A percentile compares a stretch with the other conserved stretches of the same genome.
phyloP scores from a whole-genome alignment of 2,329 filamentous ascomycete species.

The Microdochium paspali region DNA sequence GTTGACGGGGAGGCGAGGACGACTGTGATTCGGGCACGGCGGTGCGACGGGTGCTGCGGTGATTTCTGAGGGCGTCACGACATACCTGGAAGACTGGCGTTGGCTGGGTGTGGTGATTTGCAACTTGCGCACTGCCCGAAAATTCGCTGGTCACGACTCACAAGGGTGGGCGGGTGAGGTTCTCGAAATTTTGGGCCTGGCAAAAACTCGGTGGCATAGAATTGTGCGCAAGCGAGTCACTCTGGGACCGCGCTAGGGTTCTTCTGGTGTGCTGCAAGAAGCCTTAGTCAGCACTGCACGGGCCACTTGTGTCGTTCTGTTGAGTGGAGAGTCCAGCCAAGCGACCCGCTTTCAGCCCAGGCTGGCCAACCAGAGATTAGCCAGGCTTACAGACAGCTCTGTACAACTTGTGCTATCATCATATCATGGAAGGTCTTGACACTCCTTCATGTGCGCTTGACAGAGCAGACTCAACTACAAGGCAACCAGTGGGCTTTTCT shows the following conservation, averaged over 20 bases:
- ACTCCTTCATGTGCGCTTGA: too few relatives aligned
- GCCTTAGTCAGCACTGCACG: neutral
- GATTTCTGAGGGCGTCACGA: neutral
- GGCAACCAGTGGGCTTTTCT: too few relatives aligned
- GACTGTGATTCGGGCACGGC: neutral
- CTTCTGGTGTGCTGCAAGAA: neutral
- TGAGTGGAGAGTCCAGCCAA: too few relatives aligned
- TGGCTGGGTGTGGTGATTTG: constrained; percentile 1
- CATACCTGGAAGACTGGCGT: constrained; percentile 1
- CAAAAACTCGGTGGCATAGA: neutral
- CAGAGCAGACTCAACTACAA: too few relatives aligned
- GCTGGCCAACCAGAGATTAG: too few relatives aligned
- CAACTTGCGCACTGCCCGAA: neutral
- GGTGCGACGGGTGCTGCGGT: neutral
- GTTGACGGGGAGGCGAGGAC: neutral
- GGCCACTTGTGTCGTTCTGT: neutral
- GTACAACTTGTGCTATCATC: too few relatives aligned
- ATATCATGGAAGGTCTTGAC: too few relatives aligned
- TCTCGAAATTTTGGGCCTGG: neutral
- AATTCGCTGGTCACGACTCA: neutral
- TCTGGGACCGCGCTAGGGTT: neutral
- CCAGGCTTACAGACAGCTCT: too few relatives aligned
- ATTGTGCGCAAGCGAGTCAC: neutral
- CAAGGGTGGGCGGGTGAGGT: constrained; percentile 1
- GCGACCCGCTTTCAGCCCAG: too few relatives aligned